Base-by-base conservation (phyloP, 202 grass and related monocot genomes). In the Cymbopogon flexuosus region DNA sequence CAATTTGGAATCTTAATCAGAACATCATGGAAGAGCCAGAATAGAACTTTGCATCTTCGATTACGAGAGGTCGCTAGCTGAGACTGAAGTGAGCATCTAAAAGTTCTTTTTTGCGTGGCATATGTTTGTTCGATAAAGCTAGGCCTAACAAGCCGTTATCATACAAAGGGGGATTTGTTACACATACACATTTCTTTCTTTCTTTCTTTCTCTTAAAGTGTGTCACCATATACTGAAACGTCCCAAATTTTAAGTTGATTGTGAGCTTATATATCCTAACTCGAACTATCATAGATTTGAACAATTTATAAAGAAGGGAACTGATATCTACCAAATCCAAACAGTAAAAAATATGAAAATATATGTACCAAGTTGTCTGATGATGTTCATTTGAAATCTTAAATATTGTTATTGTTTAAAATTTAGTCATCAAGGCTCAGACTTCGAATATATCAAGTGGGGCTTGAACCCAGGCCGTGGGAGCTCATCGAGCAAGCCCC, bases 41-140 rank as follows among this genome's bases (percentile, higher is more conserved):
- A 3, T 36, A 11, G 21, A 73, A 73, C 39, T 83, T 68, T 34
- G 69, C 80, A 41, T 74, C 75, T 83, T 35, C 46, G 46, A 60
- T 72, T 21, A 35, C 21, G 34, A 73, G 54, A 73, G 14, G 27
- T 39, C 14, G 15, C 14, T 10, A 41, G 39, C 39, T 22, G 10
- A 5, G 15, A 58, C 33, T 57, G 65, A 33, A 78, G 7, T 33
- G 16, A 64, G 54, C 79, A 87, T 64, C 72, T 74, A 35, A 56
- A 65, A 49, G 54, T 71, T 35, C 18, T 52, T 1, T 1, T 18
- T 63, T 52, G 43, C 15, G 15, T 46, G 69, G 27, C 22, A 13
- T 31, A 36, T 12, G 29, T 62, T 80, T 68, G 30, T n/a, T 52
- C 16, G 10, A 76, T 46, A 70, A n/a, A 36, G 30, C 24, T 58